phyloP scores from a whole-genome alignment of 148 eudicot species.

The Spergularia bocconei region DNA sequence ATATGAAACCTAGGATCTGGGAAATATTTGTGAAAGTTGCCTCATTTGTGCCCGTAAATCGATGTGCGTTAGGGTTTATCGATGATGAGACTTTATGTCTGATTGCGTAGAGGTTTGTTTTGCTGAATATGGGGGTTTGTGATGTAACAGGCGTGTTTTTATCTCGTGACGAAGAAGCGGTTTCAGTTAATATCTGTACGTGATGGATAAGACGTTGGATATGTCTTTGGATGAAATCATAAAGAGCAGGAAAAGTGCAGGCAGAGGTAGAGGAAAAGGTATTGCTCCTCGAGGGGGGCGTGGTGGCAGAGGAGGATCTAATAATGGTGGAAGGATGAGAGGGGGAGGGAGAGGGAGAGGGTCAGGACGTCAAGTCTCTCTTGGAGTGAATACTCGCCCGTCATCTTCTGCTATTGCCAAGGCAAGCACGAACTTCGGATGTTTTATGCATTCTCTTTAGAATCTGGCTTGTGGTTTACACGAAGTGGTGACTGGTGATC shows the following conservation, averaged over 20 bases:
- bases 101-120: background rate
- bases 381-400: conserved; percentile 68
- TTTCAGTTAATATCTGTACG: background rate
- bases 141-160: conserved; percentile 15
- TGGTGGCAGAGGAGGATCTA: conserved; percentile 51
- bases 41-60: too few species aligned
- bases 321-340: conserved; percentile 56
- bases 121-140: conserved; percentile 3
- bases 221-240: conserved; percentile 79
- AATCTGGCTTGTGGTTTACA: conserved; percentile 43
- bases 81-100: background rate
- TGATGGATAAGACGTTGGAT: conserved; percentile 57
- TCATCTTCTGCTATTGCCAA: conserved; percentile 71
- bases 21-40: too few species aligned
- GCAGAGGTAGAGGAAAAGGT: conserved; percentile 59
- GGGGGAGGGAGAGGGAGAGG: conserved; percentile 33
- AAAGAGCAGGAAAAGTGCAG: conserved; percentile 52
- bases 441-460: conserved; percentile 47
- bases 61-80: too few species aligned
- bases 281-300: conserved; percentile 60
- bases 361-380: conserved; percentile 53
- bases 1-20: too few species aligned
- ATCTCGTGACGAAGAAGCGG: background rate
- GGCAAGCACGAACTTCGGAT: conserved; percentile 91
- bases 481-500: conserved; percentile 39